Base-by-base conservation (phyloP, 495 filamentous ascomycete species). In the Aspergillus bridgeri region DNA sequence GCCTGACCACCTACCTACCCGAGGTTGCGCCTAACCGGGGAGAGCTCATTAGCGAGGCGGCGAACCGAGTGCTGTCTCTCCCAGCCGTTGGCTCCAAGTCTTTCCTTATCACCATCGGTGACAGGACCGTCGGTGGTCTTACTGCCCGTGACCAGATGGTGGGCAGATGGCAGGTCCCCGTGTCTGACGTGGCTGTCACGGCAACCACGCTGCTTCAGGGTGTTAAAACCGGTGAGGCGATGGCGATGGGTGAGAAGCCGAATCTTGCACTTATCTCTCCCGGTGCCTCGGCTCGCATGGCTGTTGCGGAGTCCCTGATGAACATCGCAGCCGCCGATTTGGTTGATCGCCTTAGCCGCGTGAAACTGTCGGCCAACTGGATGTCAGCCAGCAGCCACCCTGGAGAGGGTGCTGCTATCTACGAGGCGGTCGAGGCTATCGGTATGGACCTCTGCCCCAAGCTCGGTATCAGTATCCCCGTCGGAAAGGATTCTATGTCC, bases 211-310 rank as follows among this genome's bases (percentile, higher is more conserved):
- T 98, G 60, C 82, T 81, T 27, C 69, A 83, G 18, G 87, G 86
- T 18, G 79, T 88, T 5, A 86, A 81, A 65, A 90, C 90, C 48
- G 94, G 94, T 59, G 94, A 98, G 72, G 91, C 92, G 7, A 96
- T 97, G 90, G 89, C 91, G 0, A 96, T 97, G 86, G 94, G 94
- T 27, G 93, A 98, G 73, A 96, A 89, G 74, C 92, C 95, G 17
- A 89, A 85, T 0, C 72, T 98, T 42, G 95, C 95, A 17, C 78
- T 98, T 9, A 96, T 98, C 53, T 96, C 90, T 13, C 84, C 92
- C 8, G 90, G 87, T 49, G 91, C 94, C n/a, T 97, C 94, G 22
- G 91, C 94, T 6, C 82, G 91, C 19, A 98, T 98, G 95, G 92
- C 95, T 2, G 91, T 98, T 57, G 95, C 89, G 5, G 94, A 98